phyloP scores from a whole-genome alignment of 2,329 filamentous ascomycete species.

The Scytalidium lignicola region DNA sequence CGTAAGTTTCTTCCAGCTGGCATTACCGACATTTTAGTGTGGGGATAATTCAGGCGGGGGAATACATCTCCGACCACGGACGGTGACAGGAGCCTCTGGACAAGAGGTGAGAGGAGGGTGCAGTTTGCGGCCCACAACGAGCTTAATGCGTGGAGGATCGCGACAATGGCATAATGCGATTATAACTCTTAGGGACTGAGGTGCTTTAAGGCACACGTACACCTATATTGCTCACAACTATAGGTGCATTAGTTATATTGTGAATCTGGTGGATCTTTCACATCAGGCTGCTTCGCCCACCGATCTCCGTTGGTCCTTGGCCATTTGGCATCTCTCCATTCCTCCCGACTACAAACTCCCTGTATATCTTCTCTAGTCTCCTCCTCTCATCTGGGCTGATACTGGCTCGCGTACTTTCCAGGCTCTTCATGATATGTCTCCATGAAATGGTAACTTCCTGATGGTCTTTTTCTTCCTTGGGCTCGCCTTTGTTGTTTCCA shows the following conservation, averaged over 20 bases:
- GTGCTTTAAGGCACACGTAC: too few species aligned
- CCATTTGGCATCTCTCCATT: constrained; percentile 95
- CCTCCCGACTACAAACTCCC: constrained; percentile 85
- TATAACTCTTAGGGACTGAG: too few species aligned
- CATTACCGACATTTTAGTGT: background rate
- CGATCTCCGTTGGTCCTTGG: constrained; percentile 86
- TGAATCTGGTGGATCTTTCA: constrained; percentile 30
- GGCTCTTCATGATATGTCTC: constrained; percentile 74
- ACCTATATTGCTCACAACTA: too few species aligned
- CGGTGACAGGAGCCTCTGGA: too few species aligned
- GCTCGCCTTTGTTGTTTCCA: constrained; percentile 12
- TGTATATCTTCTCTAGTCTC: constrained; percentile 75
- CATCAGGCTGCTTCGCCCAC: constrained; percentile 91
- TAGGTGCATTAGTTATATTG: too few species aligned
- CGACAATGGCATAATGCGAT: too few species aligned
- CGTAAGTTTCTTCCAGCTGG: background rate
- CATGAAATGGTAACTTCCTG: constrained; percentile 78
- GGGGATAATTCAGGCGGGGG: background rate
- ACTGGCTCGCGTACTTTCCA: constrained; percentile 73
- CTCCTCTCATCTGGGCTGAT: constrained; percentile 74
- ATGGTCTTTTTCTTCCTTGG: constrained; percentile 39
- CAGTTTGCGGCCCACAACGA: too few species aligned
- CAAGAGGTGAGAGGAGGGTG: too few species aligned
- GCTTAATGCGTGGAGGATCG: too few species aligned
- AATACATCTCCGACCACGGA: too few species aligned